phyloP scores from a whole-genome alignment of 2,329 filamentous ascomycete genomes.

The Spiromastix sp. region DNA sequence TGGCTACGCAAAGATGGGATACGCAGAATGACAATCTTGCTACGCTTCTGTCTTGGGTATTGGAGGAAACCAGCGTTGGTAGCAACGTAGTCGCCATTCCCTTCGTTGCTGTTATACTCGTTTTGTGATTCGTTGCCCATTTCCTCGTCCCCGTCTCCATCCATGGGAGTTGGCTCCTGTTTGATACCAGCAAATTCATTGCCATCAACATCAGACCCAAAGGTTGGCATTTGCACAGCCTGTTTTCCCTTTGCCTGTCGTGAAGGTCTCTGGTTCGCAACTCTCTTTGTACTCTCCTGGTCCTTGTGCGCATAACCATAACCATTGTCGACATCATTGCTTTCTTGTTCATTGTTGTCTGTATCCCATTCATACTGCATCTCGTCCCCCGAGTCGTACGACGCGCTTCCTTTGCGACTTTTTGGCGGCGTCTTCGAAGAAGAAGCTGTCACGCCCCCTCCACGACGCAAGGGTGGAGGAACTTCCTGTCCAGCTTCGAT shows the following conservation, averaged over 20 bases:
- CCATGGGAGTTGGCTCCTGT: not conserved
- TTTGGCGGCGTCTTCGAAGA: no score
- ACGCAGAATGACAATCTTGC: not conserved
- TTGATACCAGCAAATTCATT: not conserved
- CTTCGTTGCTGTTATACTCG: not conserved
- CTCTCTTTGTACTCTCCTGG: conserved; percentile 1
- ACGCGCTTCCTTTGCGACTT: no score
- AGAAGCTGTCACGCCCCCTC: conserved; percentile 17
- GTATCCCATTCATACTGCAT: no score
- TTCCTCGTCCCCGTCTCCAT: not conserved
- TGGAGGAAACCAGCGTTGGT: conserved; percentile 4
- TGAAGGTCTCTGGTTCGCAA: not conserved
- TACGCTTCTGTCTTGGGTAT: no score
- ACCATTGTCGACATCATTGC: not conserved
- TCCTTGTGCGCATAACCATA: no score
- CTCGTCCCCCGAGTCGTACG: no score
- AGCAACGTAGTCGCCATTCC: conserved; percentile 4
- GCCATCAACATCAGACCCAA: not conserved
- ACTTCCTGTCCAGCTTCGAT: conserved; percentile 22
- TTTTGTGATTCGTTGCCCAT: not conserved
- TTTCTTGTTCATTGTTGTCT: not conserved
- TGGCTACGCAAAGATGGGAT: not conserved
- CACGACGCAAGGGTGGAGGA: conserved; percentile 31
- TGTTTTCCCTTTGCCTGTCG: not conserved
- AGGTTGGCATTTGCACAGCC: no score